Conservation (phyloP, 768 basidiomycete genomes). For the Leccinum disarticulatum region DNA sequence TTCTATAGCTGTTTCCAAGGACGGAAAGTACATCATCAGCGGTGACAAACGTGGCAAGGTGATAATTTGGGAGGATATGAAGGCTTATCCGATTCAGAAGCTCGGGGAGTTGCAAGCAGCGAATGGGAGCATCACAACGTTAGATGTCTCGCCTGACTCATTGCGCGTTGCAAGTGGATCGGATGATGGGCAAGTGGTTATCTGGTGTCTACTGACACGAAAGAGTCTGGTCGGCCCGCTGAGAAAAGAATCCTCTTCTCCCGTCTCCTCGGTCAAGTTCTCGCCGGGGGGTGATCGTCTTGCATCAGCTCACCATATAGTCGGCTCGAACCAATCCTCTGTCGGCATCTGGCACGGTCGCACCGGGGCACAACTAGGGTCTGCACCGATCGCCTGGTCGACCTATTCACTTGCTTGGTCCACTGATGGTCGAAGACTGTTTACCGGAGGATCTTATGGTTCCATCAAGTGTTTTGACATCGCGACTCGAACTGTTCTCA, state of each 20-base stretch:
- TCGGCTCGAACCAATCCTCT: not conserved
- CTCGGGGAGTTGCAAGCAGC: not conserved
- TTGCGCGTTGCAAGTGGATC: slow-evolving; percentile 5
- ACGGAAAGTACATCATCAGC: slow-evolving; percentile 11
- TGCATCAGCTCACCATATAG: slow-evolving; percentile 3
- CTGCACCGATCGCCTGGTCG: not conserved
- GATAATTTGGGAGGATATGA: slow-evolving; percentile 8
- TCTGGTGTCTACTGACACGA: slow-evolving; percentile 5
- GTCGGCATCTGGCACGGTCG: slow-evolving; percentile 15
- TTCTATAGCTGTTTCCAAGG: slow-evolving; percentile 5
- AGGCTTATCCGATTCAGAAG: not conserved
- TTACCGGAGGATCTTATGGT: slow-evolving; percentile 11
- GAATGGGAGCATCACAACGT: slow-evolving; percentile 2
- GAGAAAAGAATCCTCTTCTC: not conserved
- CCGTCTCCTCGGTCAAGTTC: slow-evolving; percentile 18
- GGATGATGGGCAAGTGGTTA: not conserved
- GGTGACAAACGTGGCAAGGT: slow-evolving; percentile 9
- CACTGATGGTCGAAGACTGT: slow-evolving; percentile 13
- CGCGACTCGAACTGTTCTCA: not conserved
- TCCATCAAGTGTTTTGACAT: slow-evolving; percentile 14
- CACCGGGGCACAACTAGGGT: slow-evolving; percentile 7
- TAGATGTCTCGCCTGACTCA: slow-evolving; percentile 12
- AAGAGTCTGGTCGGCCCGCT: slow-evolving; percentile 5
- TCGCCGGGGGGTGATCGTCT: slow-evolving; percentile 14
- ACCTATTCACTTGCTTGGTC: slow-evolving; percentile 20